Evolutionary conservation across 345 rosid genomes (phyloP).

Genomic region (Eucalyptus microcorys): DNA sequence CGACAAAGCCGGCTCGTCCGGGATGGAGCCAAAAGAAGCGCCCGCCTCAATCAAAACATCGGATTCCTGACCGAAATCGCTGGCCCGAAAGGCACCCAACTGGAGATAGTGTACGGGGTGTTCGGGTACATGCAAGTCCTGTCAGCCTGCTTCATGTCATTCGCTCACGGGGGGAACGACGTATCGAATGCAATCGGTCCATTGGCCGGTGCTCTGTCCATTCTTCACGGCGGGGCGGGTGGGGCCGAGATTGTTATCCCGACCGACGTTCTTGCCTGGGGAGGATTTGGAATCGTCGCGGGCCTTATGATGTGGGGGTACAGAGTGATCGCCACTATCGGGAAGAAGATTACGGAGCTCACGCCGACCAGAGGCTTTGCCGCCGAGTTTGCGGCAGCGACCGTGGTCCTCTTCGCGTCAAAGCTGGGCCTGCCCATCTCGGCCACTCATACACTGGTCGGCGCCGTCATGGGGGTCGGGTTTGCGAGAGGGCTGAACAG

Average conservation of each 20-base stretch:
- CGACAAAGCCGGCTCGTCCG: conserved; percentile 20
- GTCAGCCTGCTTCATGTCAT: conserved; percentile 98
- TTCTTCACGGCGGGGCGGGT: conserved; percentile 62
- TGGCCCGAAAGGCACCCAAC: conserved; percentile 86
- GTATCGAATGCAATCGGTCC: conserved; percentile 97
- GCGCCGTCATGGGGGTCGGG: conserved; percentile 99
- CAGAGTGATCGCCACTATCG: conserved; percentile 89
- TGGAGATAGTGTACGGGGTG: conserved; percentile 82
- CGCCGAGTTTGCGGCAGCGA: conserved; percentile 93
- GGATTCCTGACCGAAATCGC: conserved; percentile 86
- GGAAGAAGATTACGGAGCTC: conserved; percentile 92
- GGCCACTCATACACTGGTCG: conserved; percentile 86
- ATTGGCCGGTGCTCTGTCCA: conserved; percentile 77
- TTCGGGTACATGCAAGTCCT: conserved; percentile 94
- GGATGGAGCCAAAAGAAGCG: conserved; percentile 12
- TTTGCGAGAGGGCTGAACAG: conserved; percentile 89
- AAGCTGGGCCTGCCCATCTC: conserved; percentile 86
- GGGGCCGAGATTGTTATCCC: conserved; percentile 69
- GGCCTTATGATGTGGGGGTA: conserved; percentile 90
- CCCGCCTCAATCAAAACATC: conserved; percentile 19
- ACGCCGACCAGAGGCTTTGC: conserved; percentile 97
- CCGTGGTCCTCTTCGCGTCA: conserved; percentile 85
- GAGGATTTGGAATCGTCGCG: conserved; percentile 92
- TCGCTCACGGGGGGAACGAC: conserved; percentile 94
- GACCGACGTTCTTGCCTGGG: conserved; percentile 86